A percentile compares a stretch with the other conserved stretches of the same genome.
Conservation (phyloP, 352 stramenopile genomes). For the Pythium pyrilobum region DNA sequence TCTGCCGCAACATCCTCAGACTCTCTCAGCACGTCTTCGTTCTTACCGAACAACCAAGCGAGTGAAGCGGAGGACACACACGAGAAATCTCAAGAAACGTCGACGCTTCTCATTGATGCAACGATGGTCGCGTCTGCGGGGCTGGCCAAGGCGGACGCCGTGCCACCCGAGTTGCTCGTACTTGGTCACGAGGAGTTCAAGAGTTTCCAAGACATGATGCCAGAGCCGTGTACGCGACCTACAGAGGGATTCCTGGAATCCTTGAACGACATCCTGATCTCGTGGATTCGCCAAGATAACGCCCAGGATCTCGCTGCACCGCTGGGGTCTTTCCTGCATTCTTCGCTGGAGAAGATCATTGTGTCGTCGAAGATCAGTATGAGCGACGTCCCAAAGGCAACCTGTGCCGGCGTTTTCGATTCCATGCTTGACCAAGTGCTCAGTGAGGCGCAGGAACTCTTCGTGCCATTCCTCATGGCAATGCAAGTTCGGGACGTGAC, state of each 20-base stretch:
- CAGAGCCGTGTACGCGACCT: constrained; percentile 48
- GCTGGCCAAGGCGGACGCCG: constrained; percentile 27
- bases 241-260: constrained; percentile 74
- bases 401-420: constrained; percentile 60
- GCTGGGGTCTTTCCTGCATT: constrained; percentile 57
- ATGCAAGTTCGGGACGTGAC: constrained; percentile 73
- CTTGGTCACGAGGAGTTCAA: constrained; percentile 72
- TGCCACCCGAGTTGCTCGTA: constrained; percentile 48
- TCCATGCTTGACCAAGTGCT: constrained; percentile 81
- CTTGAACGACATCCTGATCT: constrained; percentile 81
- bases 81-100: constrained; percentile 4
- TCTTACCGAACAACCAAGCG: constrained; percentile 62
- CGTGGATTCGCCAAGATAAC: constrained; percentile 76
- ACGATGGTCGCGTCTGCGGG: constrained; percentile 13
- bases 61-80: neutral
- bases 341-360: constrained; percentile 67
- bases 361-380: constrained; percentile 69
- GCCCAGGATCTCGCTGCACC: constrained; percentile 53
- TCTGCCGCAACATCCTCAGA: constrained; percentile 54
- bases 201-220: constrained; percentile 69
- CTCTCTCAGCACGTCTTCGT: constrained; percentile 72
- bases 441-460: constrained; percentile 58
- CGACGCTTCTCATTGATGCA: constrained; percentile 16
- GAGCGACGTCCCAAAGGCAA: constrained; percentile 54
- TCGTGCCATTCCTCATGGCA: constrained; percentile 72